These are phyloP conservation scores for Penicillium sp. DNA, from an alignment of 2,329 filamentous ascomycete species.

Conservation along the genomic window DNA sequence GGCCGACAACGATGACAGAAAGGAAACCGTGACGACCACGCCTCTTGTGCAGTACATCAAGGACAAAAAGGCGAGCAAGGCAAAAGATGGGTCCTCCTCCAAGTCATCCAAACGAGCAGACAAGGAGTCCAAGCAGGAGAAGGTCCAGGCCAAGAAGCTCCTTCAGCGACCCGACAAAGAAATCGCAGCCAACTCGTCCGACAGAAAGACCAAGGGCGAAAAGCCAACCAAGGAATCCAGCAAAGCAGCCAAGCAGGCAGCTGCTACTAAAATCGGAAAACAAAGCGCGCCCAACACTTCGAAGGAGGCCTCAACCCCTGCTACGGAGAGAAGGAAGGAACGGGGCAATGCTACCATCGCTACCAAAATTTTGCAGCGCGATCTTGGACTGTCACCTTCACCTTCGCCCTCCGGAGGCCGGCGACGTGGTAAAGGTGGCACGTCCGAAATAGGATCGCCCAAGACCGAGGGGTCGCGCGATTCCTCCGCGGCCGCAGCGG, in stretches of 20 bases:
- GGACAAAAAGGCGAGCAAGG: constrained; percentile 83
- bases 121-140: constrained; percentile 42
- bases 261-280: constrained; percentile 38
- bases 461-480: constrained; percentile 23
- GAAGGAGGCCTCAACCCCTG: constrained; percentile 24
- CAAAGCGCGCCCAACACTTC: constrained; percentile 27
- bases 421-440: constrained; percentile 34
- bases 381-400: constrained; percentile 55
- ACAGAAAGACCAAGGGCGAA: constrained; percentile 47
- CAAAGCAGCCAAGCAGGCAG: constrained; percentile 50
- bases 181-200: constrained; percentile 22
- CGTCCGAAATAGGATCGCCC: constrained; percentile 24
- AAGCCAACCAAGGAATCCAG: constrained; percentile 62
- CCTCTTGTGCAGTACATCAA: constrained; percentile 86
- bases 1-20: constrained; percentile 51
- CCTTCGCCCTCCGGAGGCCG: constrained; percentile 45
- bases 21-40: constrained; percentile 69
- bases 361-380: constrained; percentile 60
- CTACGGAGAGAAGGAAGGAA: constrained; percentile 52
- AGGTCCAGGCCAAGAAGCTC: constrained; percentile 43
- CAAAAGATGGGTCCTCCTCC: constrained; percentile 57
- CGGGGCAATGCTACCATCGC: constrained; percentile 54
- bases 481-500: constrained; percentile 5
- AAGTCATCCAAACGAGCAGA: constrained; percentile 37
- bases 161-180: constrained; percentile 41